Percentiles rank a stretch among this genome's conserved stretches.
Evolutionary conservation across 768 basidiomycete species (phyloP).

Genomic region (Auricularia cornea): DNA sequence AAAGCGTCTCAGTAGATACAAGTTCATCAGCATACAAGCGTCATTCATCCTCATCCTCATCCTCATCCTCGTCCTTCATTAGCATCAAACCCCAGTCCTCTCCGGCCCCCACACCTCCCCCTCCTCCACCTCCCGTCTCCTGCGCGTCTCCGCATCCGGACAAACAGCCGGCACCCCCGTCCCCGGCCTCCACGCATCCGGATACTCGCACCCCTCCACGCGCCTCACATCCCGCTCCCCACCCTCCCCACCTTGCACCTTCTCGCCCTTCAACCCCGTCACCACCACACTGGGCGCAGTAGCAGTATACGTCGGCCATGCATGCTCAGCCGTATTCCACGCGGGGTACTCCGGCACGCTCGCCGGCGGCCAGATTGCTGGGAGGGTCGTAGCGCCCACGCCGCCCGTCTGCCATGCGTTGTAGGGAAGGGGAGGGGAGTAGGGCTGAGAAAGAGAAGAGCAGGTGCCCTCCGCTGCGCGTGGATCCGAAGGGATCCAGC

Average conservation of each 20-base stretch:
- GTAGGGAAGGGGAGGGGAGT: conserved; percentile 51
- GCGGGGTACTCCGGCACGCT: conserved; percentile 57
- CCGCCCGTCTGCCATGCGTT: conserved; percentile 73
- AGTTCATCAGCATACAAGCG: no score
- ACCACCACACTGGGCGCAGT: conserved; percentile 63
- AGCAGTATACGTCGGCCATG: conserved; percentile 59
- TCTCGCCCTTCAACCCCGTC: conserved; percentile 40
- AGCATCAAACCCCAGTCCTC: no score
- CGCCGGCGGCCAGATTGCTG: conserved; percentile 37
- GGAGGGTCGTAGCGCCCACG: conserved; percentile 58
- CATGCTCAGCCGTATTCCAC: neutral
- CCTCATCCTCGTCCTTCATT: no score
- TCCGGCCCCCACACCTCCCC: no score
- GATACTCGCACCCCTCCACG: conserved; percentile 70
- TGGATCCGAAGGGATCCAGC: conserved; percentile 91
- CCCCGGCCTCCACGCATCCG: conserved; percentile 58
- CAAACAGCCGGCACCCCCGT: neutral
- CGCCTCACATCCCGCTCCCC: conserved; percentile 55
- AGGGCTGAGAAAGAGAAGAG: conserved; percentile 33
- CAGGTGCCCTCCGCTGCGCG: conserved; percentile 70
- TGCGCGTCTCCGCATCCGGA: no score
- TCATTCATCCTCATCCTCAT: no score
- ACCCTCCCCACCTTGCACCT: conserved; percentile 70
- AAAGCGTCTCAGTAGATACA: no score
- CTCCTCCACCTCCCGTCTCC: no score